Percentiles rank a stretch among this genome's conserved stretches.
phyloP scores from a whole-genome alignment of 2,329 filamentous ascomycete genomes.

The Ploettnerulaceae sp. region DNA sequence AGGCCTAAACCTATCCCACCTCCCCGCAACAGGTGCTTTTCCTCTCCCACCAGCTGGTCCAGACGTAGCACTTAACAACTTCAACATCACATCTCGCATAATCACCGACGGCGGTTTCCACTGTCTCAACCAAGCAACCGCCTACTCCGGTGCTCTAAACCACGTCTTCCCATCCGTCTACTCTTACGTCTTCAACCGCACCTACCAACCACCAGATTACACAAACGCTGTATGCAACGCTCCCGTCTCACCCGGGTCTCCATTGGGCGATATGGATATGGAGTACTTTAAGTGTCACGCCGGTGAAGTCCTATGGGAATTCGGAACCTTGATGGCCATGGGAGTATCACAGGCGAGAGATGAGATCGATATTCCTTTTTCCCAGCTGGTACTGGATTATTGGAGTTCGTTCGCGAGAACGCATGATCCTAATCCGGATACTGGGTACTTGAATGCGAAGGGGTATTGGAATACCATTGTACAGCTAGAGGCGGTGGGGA shows the following conservation, averaged over 20 bases:
- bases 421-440: conserved; percentile 24
- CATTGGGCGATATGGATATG: conserved; percentile 30
- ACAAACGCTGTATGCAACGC: conserved; percentile 27
- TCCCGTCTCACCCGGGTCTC: conserved; percentile 24
- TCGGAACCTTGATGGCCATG: conserved; percentile 30
- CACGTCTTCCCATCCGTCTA: conserved; percentile 33
- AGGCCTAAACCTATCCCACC: conserved; percentile 13
- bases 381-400: conserved; percentile 26
- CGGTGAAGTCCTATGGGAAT: conserved; percentile 33
- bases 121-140: conserved; percentile 31
- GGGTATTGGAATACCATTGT: conserved; percentile 23
- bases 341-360: conserved; percentile 30
- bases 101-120: conserved; percentile 31
- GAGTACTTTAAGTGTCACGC: conserved; percentile 38
- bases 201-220: conserved; percentile 29
- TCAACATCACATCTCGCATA: conserved; percentile 33
- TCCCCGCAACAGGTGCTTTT: conserved; percentile 16
- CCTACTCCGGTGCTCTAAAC: conserved; percentile 27
- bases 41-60: conserved; percentile 16
- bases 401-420: conserved; percentile 30
- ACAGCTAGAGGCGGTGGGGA: conserved; percentile 21
- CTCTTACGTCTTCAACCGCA: conserved; percentile 34
- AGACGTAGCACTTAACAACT: conserved; percentile 23
- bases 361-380: conserved; percentile 30
- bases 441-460: conserved; percentile 23